Evolutionary conservation across 2,329 filamentous ascomycete species (phyloP), one percentile per base, ranked within the genome.

Genomic region (Claviceps purpurea): DNA sequence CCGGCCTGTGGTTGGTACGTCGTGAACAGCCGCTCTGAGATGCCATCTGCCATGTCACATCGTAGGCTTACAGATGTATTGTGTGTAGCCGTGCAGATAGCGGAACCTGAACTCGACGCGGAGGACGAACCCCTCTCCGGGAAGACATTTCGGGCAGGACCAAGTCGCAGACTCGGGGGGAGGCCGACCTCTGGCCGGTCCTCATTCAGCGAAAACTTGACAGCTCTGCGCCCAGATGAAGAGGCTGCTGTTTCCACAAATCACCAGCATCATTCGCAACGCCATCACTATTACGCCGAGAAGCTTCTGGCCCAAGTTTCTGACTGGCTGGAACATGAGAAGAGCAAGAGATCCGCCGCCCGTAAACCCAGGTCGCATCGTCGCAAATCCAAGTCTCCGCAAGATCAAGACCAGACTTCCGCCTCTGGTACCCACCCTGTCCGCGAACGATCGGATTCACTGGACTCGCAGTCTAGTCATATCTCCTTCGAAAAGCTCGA

Each of bases 291-390:
- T 52, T 66, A 72, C 49, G 73, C 73, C 50, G 73, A 82, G 58
- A 78, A 74, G 56, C 67, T 94, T 7, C 69, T 93, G 30, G 75
- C 82, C 20, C 87, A 94, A 62, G 82, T 96, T 14, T 76, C 79
- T 26, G 81, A 87, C 57, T 97, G 91, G 91, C 71, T 96, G 41
- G 81, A 90, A 59, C 79, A 84, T 49, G 89, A 96, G 68, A 85
- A 84, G 62, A 85, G 84, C 62, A 69, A 74, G 37, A 81, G 81
- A 59, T 75, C 77, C 41, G 68, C 73, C 10, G 74, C 75, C 10
- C 54, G 51, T 30, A 56, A 51, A 38, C 30, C 37, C 37, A 54
- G 49, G 50, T 54, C 72, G 65, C 63, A 61, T 40, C 70, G 66
- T 55, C 72, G 68, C 59, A 74, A 69, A 62, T 67, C 68, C 51